phyloP scores from a whole-genome alignment of 179 eudicot genomes.

The Nepenthes alata region DNA sequence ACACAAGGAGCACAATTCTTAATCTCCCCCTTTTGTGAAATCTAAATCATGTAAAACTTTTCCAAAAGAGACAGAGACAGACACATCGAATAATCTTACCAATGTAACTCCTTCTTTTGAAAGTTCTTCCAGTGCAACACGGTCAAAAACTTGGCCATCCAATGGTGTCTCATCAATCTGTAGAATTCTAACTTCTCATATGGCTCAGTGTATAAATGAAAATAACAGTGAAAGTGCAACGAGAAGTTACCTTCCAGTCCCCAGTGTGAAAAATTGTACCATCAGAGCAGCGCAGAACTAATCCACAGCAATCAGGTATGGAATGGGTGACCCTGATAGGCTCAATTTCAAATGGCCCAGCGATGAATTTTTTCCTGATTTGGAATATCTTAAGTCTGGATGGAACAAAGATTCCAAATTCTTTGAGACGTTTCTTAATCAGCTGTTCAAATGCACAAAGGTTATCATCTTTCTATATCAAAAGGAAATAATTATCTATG shows the following conservation, averaged over 20 bases:
- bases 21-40: too few species aligned
- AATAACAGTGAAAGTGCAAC: neutral
- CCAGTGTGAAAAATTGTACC: constrained; percentile 98
- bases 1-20: too few species aligned
- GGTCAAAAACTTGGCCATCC: constrained; percentile 86
- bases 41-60: neutral
- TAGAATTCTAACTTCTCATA: constrained; percentile 8
- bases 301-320: constrained; percentile 95
- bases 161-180: constrained; percentile 93
- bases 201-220: constrained; percentile 3
- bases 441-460: constrained; percentile 42
- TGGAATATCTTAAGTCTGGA: constrained; percentile 77
- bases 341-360: constrained; percentile 96
- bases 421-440: constrained; percentile 88
- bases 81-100: constrained; percentile 32
- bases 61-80: neutral
- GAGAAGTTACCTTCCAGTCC: constrained; percentile 84
- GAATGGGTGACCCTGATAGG: constrained; percentile 96
- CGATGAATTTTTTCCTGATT: constrained; percentile 58
- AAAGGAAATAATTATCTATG: neutral
- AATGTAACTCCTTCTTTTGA: constrained; percentile 95
- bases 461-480: constrained; percentile 4
- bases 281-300: constrained; percentile 94
- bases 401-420: constrained; percentile 83
- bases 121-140: constrained; percentile 78